Evolutionary conservation across 805 yeast genomes (phyloP).

Genomic region (Starmerella vitae): DNA sequence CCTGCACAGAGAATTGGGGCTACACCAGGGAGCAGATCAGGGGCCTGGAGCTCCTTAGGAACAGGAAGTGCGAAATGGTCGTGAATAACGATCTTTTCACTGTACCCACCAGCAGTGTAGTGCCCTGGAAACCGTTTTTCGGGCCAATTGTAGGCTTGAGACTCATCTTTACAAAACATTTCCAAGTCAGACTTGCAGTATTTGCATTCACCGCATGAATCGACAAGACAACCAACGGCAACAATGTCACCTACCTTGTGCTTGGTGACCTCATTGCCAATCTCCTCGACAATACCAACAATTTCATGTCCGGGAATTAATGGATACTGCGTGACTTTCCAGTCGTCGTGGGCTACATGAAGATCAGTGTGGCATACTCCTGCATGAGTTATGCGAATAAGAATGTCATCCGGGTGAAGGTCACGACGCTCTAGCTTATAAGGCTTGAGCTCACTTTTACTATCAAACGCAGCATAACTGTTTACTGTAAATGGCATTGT

Average conservation of each 20-base stretch:
- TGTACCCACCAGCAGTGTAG: conserved; percentile 43
- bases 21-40: conserved; percentile 29
- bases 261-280: conserved; percentile 43
- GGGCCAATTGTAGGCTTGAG: conserved; percentile 38
- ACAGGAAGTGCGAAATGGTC: conserved; percentile 52
- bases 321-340: conserved; percentile 32
- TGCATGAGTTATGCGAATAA: conserved; percentile 19
- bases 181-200: conserved; percentile 46
- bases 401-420: conserved; percentile 25
- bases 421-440: conserved; percentile 16
- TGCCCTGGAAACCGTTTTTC: conserved; percentile 43
- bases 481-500: conserved; percentile 10
- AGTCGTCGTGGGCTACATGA: conserved; percentile 39
- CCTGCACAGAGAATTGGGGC: conserved; percentile 75
- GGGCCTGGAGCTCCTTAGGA: conserved; percentile 41
- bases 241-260: conserved; percentile 58
- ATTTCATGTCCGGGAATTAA: conserved; percentile 40
- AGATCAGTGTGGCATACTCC: conserved; percentile 47
- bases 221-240: conserved; percentile 64
- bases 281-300: conserved; percentile 28
- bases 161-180: conserved; percentile 38
- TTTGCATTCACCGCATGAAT: conserved; percentile 47
- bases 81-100: conserved; percentile 30
- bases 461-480: conserved; percentile 6
- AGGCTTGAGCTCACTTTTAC: conserved; percentile 2